Evolutionary conservation across 768 basidiomycete genomes (phyloP).

Genomic region (Pleurotus djamor): DNA sequence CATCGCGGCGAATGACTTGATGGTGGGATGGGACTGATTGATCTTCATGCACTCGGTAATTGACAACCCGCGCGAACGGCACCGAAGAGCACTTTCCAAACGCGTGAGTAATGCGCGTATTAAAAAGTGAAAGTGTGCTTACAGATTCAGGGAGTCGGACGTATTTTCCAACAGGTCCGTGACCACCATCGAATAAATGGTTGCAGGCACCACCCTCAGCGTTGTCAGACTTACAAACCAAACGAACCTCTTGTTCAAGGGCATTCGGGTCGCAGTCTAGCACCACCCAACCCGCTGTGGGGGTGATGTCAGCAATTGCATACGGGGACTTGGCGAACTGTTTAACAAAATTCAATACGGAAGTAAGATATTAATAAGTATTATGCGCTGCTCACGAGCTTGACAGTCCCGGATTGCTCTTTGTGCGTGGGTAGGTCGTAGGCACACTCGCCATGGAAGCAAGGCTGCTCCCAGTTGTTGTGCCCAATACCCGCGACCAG

Average conservation of each 20-base stretch:
- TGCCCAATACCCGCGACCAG: not conserved
- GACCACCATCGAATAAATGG: slow-evolving; percentile 31
- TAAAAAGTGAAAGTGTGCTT: slow-evolving; percentile 12
- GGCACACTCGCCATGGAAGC: not conserved
- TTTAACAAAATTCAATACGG: not conserved
- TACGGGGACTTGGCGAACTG: not conserved
- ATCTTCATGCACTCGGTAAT: slow-evolving; percentile 36
- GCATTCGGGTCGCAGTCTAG: not conserved
- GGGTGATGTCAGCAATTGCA: not conserved
- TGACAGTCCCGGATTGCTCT: not conserved
- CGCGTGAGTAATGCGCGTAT: not conserved
- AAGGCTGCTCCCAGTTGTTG: not conserved
- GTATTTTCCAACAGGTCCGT: slow-evolving; percentile 41
- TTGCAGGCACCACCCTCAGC: slow-evolving; percentile 20
- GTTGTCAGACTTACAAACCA: not conserved
- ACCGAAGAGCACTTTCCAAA: slow-evolving; percentile 31
- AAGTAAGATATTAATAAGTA: not conserved
- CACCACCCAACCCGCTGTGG: not conserved
- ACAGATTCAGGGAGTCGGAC: slow-evolving; percentile 53
- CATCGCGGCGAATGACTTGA: slow-evolving; percentile 22
- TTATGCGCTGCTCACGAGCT: not conserved
- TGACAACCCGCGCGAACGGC: slow-evolving; percentile 38
- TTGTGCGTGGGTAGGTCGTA: not conserved
- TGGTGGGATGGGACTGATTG: slow-evolving; percentile 34
- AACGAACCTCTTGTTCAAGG: not conserved